Base-by-base conservation (phyloP, 1,284 basidiomycete species). In the Abortiporus biennis region DNA sequence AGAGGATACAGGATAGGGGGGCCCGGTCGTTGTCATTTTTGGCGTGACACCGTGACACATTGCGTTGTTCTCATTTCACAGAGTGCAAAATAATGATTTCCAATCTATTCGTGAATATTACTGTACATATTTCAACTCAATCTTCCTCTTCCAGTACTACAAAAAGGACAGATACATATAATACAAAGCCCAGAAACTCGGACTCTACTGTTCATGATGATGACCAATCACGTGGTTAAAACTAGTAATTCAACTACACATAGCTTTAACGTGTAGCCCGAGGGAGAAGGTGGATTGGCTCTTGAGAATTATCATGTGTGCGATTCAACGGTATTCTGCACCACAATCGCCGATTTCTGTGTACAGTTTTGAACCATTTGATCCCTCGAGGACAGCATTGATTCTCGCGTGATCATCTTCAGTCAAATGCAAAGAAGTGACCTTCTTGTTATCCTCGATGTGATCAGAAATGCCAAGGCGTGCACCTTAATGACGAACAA, bases 391-490 rank as follows among this genome's bases (percentile, higher is more conserved):
- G 16, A 89, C 73, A 1, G 57, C 65, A 43, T 86, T 79, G 49
- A 90, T 85, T 11, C 62, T 71, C 4, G 61, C 59, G 34, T 71
- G 71, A 54, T 90, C 86, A 24, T 71, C 63, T 1, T 65, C 60
- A 11, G 69, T 72, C 37, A 90, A 63, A 6, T 52, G 58, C 56
- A 85, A 80, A 3, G 65, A 67, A 56, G 79, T 86, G 0, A 76
- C 78, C 21, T 67, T 71, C 38, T 64, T 64, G 56, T 90, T 90
- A 44, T 87, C 85, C 24, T 76, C 72, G 2, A 70, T 64, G 53
- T 89, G 84, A 45, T 87, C 82, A 0, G 84, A 79, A n/a, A 89
- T 66, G 2, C 87, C 86, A 29, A 90, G 61, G 3, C 87, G 77
- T 3, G 78, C 72, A 33, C 86, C 86, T 89, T 17, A 29, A 16